Evolutionary conservation across 345 rosid genomes (phyloP).

Genomic region (Arabis hirsuta): DNA sequence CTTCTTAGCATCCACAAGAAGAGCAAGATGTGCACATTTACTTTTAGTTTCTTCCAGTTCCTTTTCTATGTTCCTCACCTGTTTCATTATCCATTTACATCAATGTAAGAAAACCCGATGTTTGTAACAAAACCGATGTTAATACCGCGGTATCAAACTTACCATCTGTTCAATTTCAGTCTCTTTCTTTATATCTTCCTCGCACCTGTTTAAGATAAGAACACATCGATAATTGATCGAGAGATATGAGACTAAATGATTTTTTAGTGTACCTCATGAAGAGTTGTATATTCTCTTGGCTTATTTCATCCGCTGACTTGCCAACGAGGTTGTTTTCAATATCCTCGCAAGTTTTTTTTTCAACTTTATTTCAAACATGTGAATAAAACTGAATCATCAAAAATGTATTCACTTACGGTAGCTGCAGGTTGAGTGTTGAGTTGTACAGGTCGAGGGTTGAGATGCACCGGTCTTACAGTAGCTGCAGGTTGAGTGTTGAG

Average conservation of each 20-base stretch:
- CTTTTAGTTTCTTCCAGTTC: conserved; percentile 68
- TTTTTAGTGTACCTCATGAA: conserved; percentile 52
- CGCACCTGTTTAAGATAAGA: conserved; percentile 58
- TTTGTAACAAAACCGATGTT: not conserved
- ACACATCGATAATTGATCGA: not conserved
- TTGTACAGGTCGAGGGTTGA: conserved; percentile 7
- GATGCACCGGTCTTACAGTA: no score
- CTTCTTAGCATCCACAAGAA: conserved; percentile 57
- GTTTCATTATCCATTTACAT: conserved; percentile 13
- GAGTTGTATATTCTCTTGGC: conserved; percentile 76
- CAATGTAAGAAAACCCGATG: conserved; percentile 13
- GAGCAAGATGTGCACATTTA: conserved; percentile 60
- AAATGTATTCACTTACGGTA: conserved; percentile 32
- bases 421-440: conserved; percentile 4
- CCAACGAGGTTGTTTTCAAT: conserved; percentile 37
- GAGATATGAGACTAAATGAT: not conserved
- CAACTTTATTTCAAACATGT: not conserved
- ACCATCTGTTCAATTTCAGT: conserved; percentile 60
- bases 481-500: conserved; percentile 4
- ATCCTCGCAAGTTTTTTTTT: conserved; percentile 27
- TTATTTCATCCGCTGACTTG: conserved; percentile 56
- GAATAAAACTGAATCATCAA: not conserved
- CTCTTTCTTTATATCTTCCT: conserved; percentile 61
- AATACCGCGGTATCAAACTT: conserved; percentile 15
- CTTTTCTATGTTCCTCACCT: conserved; percentile 62